These are phyloP conservation scores for Orobanche coerulescens DNA, from an alignment of 257 asterid genomes.

Conservation along the genomic window DNA sequence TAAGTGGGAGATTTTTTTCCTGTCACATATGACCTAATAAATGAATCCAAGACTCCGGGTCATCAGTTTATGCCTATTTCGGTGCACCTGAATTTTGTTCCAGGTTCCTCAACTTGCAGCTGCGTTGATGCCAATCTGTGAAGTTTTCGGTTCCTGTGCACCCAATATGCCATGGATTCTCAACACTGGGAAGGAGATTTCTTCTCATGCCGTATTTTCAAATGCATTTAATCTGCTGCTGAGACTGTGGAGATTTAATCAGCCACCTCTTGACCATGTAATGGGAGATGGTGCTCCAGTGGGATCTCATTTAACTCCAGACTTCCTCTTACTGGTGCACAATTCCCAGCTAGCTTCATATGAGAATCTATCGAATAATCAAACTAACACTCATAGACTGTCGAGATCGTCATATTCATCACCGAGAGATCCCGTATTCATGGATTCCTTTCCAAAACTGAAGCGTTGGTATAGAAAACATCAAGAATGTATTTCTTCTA, in stretches of 20 bases:
- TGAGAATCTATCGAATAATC: conserved; percentile 39
- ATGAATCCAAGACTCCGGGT: conserved; percentile 13
- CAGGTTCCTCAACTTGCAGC: conserved; percentile 98
- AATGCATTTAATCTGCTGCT: conserved; percentile 88
- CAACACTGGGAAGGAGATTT: conserved; percentile 62
- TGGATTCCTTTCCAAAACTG: conserved; percentile 85
- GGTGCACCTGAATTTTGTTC: conserved; percentile 15
- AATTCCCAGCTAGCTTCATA: conserved; percentile 56
- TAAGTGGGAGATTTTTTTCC: background rate
- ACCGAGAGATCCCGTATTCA: conserved; percentile 50
- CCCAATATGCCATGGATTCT: conserved; percentile 72
- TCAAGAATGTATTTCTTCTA: conserved; percentile 81
- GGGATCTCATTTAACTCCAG: conserved; percentile 77
- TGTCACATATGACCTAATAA: background rate
- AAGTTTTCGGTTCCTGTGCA: conserved; percentile 87
- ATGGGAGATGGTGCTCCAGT: conserved; percentile 60
- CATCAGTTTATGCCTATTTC: conserved; percentile 2
- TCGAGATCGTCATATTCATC: conserved; percentile 52
- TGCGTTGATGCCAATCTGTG: conserved; percentile 92
- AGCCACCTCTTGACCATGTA: conserved; percentile 73
- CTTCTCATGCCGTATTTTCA: conserved; percentile 78
- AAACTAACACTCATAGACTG: conserved; percentile 39
- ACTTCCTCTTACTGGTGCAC: conserved; percentile 67
- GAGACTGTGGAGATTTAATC: conserved; percentile 90
- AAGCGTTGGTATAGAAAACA: conserved; percentile 88